Base-by-base conservation (phyloP, 192 early-diverging fungal genomes). In the Hyaloraphidium curvatum region DNA sequence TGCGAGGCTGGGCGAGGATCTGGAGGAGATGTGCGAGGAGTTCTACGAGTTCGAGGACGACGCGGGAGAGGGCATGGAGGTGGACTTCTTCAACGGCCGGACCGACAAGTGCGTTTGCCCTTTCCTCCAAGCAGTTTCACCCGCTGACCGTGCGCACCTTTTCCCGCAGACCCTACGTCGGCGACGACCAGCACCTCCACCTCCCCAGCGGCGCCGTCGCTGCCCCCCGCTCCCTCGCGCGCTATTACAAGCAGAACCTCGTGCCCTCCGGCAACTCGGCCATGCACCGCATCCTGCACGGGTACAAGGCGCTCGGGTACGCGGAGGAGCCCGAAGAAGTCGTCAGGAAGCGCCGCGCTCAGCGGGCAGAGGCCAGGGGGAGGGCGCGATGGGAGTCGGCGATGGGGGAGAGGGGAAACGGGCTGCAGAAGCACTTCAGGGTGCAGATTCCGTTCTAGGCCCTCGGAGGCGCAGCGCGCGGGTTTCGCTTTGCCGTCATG, bases 21-120 rank as follows among this genome's bases (percentile, higher is more conserved):
- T 97, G 65, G 87, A 84, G 62, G 94, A 87, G 72, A 86, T 99
- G 59, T 79, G 81, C n/a, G 94, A 96, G 61, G 90, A 54, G 60
- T 55, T 57, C 2, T 56, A 54, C 26, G 58, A 51, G 25, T 65
- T 50, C 0, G 70, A 78, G 43, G 50, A 41, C 9, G 66, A 55
- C 5, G 68, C 69, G 41, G 56, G 57, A 9, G 71, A 75, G 25
- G 65, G 65, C 11, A 65, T 53, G 13, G 69, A 74, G 30, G 67
- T 57, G 2, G 73, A n/a, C n/a, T n/a, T n/a, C n/a, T n/a, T n/a
- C n/a, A n/a, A n/a, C n/a, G n/a, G n/a, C n/a, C n/a, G n/a, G n/a
- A n/a, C n/a, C n/a, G n/a, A n/a, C n/a, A n/a, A n/a, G n/a, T n/a
- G n/a, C n/a, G n/a, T n/a, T n/a, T n/a, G n/a, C n/a, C n/a, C n/a